Evolutionary conservation across 2,329 filamentous ascomycete genomes (phyloP).

Genomic region (Pseudopyrenochaeta lycopersici): DNA sequence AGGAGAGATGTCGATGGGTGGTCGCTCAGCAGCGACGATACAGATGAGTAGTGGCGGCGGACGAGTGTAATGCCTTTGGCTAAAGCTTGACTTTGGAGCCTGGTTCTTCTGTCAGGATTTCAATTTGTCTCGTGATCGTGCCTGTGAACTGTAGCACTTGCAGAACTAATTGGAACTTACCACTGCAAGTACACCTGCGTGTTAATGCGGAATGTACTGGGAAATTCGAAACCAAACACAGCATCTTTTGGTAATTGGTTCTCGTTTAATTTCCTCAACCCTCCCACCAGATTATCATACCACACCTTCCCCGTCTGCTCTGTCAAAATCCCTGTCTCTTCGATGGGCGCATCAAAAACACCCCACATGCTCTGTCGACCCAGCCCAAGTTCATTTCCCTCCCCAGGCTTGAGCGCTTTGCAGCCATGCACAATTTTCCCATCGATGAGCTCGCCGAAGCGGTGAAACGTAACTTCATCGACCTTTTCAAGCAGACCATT

Average conservation of each 20-base stretch:
- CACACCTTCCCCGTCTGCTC: constrained; percentile 50
- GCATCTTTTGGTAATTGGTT: constrained; percentile 46
- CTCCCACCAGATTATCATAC: constrained; percentile 54
- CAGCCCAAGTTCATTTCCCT: constrained; percentile 36
- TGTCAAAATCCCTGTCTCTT: constrained; percentile 46
- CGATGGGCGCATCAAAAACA: constrained; percentile 41
- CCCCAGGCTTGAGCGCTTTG: constrained; percentile 17
- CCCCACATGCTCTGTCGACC: constrained; percentile 38
- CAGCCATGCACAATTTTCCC: constrained; percentile 29
- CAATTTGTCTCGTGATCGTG: constrained; percentile 1
- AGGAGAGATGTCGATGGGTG: constrained; percentile 74
- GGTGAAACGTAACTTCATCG: constrained; percentile 42
- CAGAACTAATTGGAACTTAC: constrained; percentile 23
- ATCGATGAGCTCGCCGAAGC: constrained; percentile 37
- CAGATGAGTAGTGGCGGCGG: constrained; percentile 63
- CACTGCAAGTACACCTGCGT: constrained; percentile 49
- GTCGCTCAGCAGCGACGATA: constrained; percentile 70
- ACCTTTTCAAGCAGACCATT: constrained; percentile 43
- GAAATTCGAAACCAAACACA: constrained; percentile 48
- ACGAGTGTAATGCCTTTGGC: constrained; percentile 70
- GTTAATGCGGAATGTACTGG: constrained; percentile 50
- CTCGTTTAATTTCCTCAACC: constrained; percentile 36
- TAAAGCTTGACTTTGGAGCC: constrained; percentile 70
- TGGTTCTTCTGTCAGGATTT: constrained; percentile 8
- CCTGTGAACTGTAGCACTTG: not conserved